Percentiles rank a stretch among this genome's conserved stretches.
Evolutionary conservation across 2,329 filamentous ascomycete species (phyloP).

Genomic region (Penicillium crustosum): DNA sequence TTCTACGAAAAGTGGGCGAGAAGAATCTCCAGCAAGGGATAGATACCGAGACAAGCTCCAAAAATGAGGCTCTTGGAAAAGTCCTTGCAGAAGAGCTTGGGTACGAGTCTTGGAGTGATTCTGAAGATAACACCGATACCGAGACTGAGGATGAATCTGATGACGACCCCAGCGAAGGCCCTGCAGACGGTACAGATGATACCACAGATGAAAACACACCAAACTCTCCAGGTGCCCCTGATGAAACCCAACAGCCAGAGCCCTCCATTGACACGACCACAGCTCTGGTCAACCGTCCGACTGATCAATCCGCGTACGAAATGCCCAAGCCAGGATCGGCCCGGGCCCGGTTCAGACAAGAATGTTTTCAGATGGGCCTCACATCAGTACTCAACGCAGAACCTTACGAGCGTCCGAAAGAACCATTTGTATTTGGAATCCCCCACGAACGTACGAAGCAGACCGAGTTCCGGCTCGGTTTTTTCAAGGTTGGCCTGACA

Average conservation of each 20-base stretch:
- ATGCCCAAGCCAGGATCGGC: background rate
- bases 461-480: slow-evolving; percentile 17
- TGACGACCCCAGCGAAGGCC: background rate
- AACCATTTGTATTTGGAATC: background rate
- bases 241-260: background rate
- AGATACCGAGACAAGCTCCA: background rate
- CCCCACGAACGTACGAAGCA: background rate
- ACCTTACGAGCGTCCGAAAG: background rate
- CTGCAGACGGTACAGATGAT: background rate
- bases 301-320: background rate
- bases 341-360: background rate
- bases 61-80: background rate
- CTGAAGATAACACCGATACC: background rate
- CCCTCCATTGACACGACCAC: background rate
- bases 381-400: background rate
- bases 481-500: slow-evolving; percentile 14
- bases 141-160: background rate
- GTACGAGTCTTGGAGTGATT: background rate
- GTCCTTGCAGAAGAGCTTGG: slow-evolving; percentile 4
- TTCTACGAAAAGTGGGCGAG: background rate
- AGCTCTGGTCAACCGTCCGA: background rate
- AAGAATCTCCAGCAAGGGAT: background rate
- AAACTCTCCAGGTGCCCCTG: background rate
- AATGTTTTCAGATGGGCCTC: background rate
- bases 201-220: background rate